Base-by-base conservation (phyloP, 306 rosid species). In the Cucurbita pepo region DNA sequence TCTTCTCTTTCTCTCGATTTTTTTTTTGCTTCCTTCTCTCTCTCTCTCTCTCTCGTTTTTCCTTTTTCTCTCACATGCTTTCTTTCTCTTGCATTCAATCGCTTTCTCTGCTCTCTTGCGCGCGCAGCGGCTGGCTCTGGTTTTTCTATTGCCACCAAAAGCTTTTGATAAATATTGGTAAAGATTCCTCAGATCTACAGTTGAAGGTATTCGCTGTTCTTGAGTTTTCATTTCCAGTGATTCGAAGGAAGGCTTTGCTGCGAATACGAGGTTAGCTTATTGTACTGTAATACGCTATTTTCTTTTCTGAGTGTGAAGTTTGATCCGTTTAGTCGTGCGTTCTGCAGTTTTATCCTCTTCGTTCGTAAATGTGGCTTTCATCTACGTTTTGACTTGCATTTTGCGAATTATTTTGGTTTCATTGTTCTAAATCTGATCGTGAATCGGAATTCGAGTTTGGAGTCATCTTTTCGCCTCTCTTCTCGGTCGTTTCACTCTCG, bases 181-280 rank as follows among this genome's bases (percentile, higher is more conserved):
- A 77, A 85, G 92, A 89, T 91, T 86, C 89, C 76, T 80, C 88
- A 94, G 92, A 91, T 94, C 97, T 85, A 84, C 86, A 80, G 79
- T 75, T 47, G 44, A 79, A 81, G 60, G 34, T 80, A 72, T 78
- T 81, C 75, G 40, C 77, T 80, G 76, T 83, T 87, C 83, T 74
- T 82, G 16, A 78, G 43, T 22, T 38, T 64, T 82, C 62, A 71
- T 77, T 78, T 82, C 82, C 80, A 58, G 86, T 82, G 83, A 79
- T 73, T 44, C 19, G 1, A 11, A 7, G 58, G 10, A 9, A 74
- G 78, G 73, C 56, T 77, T 16, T 12, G 40, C 16, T 16, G 77
- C 79, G 48, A 67, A 51, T 41, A 10, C 70, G 80, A 84, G 90
- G 90, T 89, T 76, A 41, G 87, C 75, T 21, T 63, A 66, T 38